Evolutionary conservation across 495 filamentous ascomycete genomes (phyloP).

Genomic region (Aspergillus biplanus): DNA sequence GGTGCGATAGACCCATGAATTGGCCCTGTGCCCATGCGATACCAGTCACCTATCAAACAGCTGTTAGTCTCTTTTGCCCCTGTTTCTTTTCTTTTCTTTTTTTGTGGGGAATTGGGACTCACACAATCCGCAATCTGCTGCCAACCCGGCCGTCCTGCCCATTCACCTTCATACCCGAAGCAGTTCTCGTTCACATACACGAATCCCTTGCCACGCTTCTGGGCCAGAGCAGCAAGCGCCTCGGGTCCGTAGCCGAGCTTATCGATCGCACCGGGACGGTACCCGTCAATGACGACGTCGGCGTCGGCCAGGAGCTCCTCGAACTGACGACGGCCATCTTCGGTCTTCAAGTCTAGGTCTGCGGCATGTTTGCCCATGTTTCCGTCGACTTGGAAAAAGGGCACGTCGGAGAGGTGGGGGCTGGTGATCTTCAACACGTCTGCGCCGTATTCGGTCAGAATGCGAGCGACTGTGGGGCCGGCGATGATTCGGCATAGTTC

Average conservation of each 20-base stretch:
- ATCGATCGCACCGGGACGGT: constrained; percentile 67
- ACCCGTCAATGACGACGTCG: constrained; percentile 68
- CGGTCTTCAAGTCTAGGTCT: constrained; percentile 61
- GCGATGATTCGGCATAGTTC: constrained; percentile 69
- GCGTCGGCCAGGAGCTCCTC: constrained; percentile 60
- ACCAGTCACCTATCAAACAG: constrained; percentile 53
- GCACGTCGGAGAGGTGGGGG: constrained; percentile 68
- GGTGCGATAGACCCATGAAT: constrained; percentile 70
- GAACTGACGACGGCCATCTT: constrained; percentile 57
- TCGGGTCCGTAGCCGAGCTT: constrained; percentile 64
- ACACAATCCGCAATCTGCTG: constrained; percentile 61
- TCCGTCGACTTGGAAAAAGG: constrained; percentile 80
- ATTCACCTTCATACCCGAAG: constrained; percentile 62
- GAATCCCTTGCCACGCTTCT: constrained; percentile 60
- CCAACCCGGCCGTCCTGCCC: constrained; percentile 55
- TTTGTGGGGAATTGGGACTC: constrained; percentile 47
- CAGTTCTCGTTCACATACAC: constrained; percentile 76
- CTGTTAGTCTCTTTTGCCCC: constrained; percentile 34
- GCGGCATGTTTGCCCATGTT: constrained; percentile 70
- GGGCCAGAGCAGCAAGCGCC: constrained; percentile 54
- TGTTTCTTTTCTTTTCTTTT: constrained; percentile 24
- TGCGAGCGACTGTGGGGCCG: constrained; percentile 66
- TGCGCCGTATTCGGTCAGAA: constrained; percentile 69
- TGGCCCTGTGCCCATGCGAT: constrained; percentile 75
- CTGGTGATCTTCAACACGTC: constrained; percentile 72